Base-by-base conservation (phyloP, 805 yeast genomes). In the Cyberlindnera xylosilytica region DNA sequence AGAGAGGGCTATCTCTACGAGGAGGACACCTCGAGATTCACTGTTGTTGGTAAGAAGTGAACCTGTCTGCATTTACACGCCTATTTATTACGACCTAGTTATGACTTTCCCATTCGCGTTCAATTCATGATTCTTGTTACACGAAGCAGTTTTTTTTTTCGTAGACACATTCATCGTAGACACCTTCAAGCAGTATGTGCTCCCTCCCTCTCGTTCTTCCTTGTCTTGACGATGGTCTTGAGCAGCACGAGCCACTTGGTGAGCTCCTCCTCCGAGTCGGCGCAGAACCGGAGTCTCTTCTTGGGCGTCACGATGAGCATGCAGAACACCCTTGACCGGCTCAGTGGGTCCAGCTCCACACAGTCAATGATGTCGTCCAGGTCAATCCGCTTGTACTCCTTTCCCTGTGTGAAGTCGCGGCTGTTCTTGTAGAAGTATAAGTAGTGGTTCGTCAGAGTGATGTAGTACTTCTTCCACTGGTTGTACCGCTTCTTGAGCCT, bases 341-440 rank as follows among this genome's bases (percentile, higher is more conserved):
- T 65, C 31, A 72, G 39, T 1, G 77, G 72, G 42, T 76, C 80
- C 22, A 74, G 52, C 49, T 76, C 81, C 26, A 75, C 72, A 20
- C 69, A 76, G 47, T 75, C 80, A 11, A 69, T 52, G 13, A 75
- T 49, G 20, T 69, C 66, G 5, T 55, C 52, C 15, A 69, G 47
- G 15, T 57, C 55, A 13, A 74, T 57, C 41, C 57, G 46, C 47
- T 70, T 68, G 45, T 55, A 53, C 32, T 49, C 45, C 19, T 40
- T 51, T 3, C 35, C 39, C 11, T 48, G 36, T n/a, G 51, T 50
- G 32, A 38, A 44, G 27, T 52, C 54, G 31, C 48, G 44, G 6
- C 45, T 46, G 20, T 54, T 47, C 50, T 71, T 73, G 64, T 68
- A 72, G 45, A 75, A 65, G 38, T 64, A 55, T 24, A 76, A 42